Evolutionary conservation across 176 grass and related monocot genomes (phyloP).

Genomic region (Ampelocalamus luodianensis): DNA sequence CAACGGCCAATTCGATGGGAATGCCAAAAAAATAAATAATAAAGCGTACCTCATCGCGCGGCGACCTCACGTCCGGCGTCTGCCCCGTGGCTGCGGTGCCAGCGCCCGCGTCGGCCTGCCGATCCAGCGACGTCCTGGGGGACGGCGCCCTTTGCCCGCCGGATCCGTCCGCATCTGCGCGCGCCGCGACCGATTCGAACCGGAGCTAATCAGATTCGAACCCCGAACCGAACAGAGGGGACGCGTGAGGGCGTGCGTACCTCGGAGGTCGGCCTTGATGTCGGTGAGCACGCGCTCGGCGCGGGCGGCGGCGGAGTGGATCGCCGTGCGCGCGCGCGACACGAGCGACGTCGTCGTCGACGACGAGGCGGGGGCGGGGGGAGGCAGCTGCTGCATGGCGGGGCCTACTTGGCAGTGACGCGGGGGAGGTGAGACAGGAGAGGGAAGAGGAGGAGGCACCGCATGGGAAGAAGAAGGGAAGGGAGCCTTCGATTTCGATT

Average conservation of each 20-base stretch:
- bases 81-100: not conserved
- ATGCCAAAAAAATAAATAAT: constrained; percentile 7
- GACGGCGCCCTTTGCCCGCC: constrained; percentile 49
- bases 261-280: constrained; percentile 88
- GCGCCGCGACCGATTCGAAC: constrained; percentile 26
- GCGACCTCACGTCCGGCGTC: constrained; percentile 27
- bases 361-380: constrained; percentile 34
- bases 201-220: constrained; percentile 42
- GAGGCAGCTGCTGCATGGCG: constrained; percentile 52
- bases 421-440: not conserved
- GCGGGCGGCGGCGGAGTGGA: constrained; percentile 84
- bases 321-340: constrained; percentile 79
- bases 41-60: constrained; percentile 40
- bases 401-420: constrained; percentile 48
- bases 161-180: constrained; percentile 64
- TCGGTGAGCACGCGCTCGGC: constrained; percentile 88
- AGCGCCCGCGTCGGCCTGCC: constrained; percentile 42
- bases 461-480: not conserved
- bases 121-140: constrained; percentile 65
- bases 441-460: not conserved
- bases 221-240: not conserved
- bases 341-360: constrained; percentile 66
- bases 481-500: constrained; percentile 39
- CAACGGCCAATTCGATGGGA: constrained; percentile 5
- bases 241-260: constrained; percentile 35